Evolutionary conservation across 768 basidiomycete species (phyloP).

Genomic region (Russula brevipes): DNA sequence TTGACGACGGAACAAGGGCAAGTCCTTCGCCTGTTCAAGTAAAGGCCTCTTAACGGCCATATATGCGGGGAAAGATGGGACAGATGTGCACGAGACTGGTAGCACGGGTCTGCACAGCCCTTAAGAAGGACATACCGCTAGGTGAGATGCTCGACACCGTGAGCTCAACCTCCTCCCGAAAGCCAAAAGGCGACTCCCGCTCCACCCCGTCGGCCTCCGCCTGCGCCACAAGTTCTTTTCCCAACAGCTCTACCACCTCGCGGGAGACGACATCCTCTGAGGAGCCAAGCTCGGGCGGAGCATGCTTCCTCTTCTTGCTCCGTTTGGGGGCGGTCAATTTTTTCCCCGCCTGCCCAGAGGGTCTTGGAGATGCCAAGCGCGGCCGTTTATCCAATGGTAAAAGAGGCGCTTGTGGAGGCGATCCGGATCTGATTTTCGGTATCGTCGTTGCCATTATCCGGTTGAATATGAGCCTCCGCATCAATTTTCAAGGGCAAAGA

Average conservation of each 20-base stretch:
- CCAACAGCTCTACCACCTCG: constrained; percentile 66
- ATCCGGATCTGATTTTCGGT: neutral
- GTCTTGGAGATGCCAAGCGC: constrained; percentile 24
- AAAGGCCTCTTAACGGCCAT: neutral
- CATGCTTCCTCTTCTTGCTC: constrained; percentile 36
- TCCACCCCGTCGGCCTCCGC: constrained; percentile 46
- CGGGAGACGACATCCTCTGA: constrained; percentile 68
- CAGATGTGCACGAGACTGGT: neutral
- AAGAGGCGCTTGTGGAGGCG: neutral
- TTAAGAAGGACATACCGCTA: constrained; percentile 41
- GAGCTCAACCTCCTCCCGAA: constrained; percentile 60
- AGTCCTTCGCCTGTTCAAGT: constrained; percentile 56
- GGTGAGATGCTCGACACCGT: constrained; percentile 58
- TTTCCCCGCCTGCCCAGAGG: neutral
- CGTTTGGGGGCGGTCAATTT: constrained; percentile 16
- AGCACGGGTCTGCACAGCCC: neutral
- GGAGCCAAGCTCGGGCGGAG: constrained; percentile 58
- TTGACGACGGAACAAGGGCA: constrained; percentile 44
- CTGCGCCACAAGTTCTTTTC: constrained; percentile 48
- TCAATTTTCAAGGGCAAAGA: neutral
- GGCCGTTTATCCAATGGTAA: constrained; percentile 33
- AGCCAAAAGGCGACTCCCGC: constrained; percentile 54
- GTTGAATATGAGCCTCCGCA: neutral
- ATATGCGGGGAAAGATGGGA: neutral
- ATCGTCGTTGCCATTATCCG: constrained; percentile 2